Evolutionary conservation across 2,329 filamentous ascomycete species (phyloP).

Genomic region (Dothiorella sarmentorum): DNA sequence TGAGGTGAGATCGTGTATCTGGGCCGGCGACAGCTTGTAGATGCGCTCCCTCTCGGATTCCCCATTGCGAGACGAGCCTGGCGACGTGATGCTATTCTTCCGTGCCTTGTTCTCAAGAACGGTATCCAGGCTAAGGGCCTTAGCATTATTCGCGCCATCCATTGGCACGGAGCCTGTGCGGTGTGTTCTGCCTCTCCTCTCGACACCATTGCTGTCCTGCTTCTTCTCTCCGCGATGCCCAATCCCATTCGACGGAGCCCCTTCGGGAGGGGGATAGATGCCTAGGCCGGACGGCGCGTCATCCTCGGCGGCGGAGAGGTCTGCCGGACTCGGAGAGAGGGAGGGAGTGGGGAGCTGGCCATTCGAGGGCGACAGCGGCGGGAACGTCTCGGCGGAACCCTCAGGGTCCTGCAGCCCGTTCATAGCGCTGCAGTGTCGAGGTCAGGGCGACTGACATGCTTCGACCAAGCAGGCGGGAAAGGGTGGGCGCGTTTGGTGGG

Average conservation of each 20-base stretch:
- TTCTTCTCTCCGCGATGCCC: not conserved
- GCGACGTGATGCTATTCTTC: conserved; percentile 8
- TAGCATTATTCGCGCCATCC: not conserved
- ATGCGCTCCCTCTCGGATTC: conserved; percentile 33
- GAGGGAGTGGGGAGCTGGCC: conserved; percentile 31
- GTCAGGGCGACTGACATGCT: conserved; percentile 11
- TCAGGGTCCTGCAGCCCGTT: conserved; percentile 27
- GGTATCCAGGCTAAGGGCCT: not conserved
- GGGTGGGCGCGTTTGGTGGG: not conserved
- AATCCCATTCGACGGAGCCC: not conserved
- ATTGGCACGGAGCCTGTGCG: not conserved
- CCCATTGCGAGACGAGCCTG: not conserved
- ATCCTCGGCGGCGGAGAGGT: not conserved
- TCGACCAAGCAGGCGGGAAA: not conserved
- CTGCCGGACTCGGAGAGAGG: conserved; percentile 9
- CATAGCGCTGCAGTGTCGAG: conserved; percentile 26
- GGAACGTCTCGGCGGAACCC: conserved; percentile 22
- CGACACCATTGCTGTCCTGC: conserved; percentile 7
- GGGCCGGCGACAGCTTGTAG: conserved; percentile 52
- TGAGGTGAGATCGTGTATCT: conserved; percentile 54
- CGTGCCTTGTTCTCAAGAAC: not conserved
- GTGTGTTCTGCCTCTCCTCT: not conserved
- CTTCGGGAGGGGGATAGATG: not conserved
- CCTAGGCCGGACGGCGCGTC: not conserved
- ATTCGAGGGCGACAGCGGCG: conserved; percentile 9